Base-by-base conservation (phyloP, 2,329 filamentous ascomycete genomes). In the Colletotrichum tabaci region DNA sequence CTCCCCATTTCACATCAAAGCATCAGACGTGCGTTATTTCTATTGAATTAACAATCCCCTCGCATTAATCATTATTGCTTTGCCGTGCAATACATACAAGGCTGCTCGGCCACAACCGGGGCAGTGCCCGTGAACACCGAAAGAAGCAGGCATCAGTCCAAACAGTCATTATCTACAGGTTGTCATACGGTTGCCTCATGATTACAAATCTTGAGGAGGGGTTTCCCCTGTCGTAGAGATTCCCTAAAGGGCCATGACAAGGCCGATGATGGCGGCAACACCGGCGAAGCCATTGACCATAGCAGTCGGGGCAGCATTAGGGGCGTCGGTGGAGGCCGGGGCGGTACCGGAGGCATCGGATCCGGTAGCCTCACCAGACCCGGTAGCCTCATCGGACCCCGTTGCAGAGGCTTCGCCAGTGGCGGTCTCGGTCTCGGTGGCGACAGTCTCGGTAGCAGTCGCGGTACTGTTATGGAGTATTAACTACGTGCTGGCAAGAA, bases 271-370 rank as follows among this genome's bases (percentile, higher is more conserved):
- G 35, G 60, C 60, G 47, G 47, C 60, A 52, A 63, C 23, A 16
- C 30, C 49, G 18, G 49, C 49, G 23, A 63, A 49, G 23, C 49
- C 49, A 40, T 72, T 49, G 5, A 65, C 57, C 57, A 62, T 62
- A 40, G 60, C 52, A 40, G 58, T 57, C 56, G 66, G 58, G 21
- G 65, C 65, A 18, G 65, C 65, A 52, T 62, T 56, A 12, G 69
- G 69, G 7, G 69, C 69, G 13, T 69, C 53, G 30, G 69, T 72
- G 46, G 42, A n/a, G 16, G 69, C 42, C 12, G 61, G 60, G 35
- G 56, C 57, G 3, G 42, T 57, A n/a, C 47, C 64, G 7, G 56
- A 47, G 15, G 58, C 52, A 3, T 9, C 66, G 26, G 66, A 52
- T 35, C 52, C 66, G 16, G 60, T 49, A 16, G 68, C 58, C 15